These are phyloP conservation scores for Curvularia lunata DNA, from an alignment of 2,329 filamentous ascomycete species.

Conservation along the genomic window DNA sequence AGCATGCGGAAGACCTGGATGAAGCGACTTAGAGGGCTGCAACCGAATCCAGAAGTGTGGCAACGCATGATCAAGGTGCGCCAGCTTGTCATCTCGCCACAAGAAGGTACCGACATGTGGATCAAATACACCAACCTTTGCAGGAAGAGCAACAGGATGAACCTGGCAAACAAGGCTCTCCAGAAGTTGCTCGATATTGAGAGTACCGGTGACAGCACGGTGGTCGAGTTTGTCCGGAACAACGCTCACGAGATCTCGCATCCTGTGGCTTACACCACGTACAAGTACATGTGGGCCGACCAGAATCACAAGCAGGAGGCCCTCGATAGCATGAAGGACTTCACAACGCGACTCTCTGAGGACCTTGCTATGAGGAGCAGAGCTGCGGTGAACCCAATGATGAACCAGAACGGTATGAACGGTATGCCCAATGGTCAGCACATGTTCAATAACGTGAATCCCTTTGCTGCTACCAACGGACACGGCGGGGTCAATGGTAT, in stretches of 20 bases:
- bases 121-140: conserved; percentile 99
- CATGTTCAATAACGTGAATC: conserved; percentile 42
- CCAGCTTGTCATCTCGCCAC: conserved; percentile 86
- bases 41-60: conserved; percentile 98
- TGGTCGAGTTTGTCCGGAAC: conserved; percentile 45
- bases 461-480: conserved; percentile 55
- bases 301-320: conserved; percentile 46
- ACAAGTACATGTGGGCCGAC: conserved; percentile 95
- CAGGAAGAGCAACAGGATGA: conserved; percentile 92
- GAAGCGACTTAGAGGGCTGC: conserved; percentile 89
- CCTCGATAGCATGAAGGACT: conserved; percentile 66
- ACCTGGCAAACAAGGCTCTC: conserved; percentile 92
- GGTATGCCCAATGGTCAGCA: conserved; percentile 53
- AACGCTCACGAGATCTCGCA: conserved; percentile 63
- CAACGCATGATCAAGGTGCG: conserved; percentile 96
- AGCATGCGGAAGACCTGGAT: conserved; percentile 96
- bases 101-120: conserved; percentile 98
- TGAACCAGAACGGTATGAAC: conserved; percentile 47
- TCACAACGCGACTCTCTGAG: conserved; percentile 65
- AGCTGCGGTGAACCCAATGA: conserved; percentile 46
- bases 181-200: conserved; percentile 75
- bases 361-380: conserved; percentile 58
- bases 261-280: conserved; percentile 91
- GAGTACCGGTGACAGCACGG: conserved; percentile 34
- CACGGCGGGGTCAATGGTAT: conserved; percentile 57